phyloP scores from a whole-genome alignment of 192 early-diverging fungal species.

The Podila minutissima region DNA sequence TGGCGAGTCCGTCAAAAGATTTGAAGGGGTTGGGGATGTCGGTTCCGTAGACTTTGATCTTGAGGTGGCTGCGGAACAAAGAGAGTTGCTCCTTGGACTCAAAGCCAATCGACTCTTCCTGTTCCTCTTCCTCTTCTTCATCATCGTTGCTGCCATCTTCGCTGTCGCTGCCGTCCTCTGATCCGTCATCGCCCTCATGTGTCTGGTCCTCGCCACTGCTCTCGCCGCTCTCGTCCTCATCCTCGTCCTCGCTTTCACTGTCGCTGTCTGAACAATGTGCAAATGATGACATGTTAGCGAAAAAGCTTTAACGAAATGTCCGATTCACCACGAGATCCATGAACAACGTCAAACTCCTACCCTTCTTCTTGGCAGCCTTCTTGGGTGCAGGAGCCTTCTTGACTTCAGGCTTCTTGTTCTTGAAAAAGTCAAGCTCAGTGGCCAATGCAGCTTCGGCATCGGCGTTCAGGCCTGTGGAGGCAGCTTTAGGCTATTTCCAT shows the following conservation, averaged over 20 bases:
- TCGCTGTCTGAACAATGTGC: slow-evolving; percentile 2
- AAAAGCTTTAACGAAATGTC: not conserved
- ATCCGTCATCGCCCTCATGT: slow-evolving; percentile 36
- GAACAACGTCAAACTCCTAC: not conserved
- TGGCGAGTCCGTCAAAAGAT: slow-evolving; percentile 81
- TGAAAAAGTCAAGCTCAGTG: slow-evolving; percentile 46
- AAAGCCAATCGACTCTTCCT: slow-evolving; percentile 29
- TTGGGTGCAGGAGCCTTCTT: slow-evolving; percentile 24
- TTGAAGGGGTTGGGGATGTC: slow-evolving; percentile 89
- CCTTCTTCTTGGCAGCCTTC: slow-evolving; percentile 23
- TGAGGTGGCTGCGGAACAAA: slow-evolving; percentile 78
- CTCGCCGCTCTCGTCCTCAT: slow-evolving; percentile 33
- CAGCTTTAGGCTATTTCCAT: slow-evolving; percentile 28
- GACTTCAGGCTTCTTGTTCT: slow-evolving; percentile 27
- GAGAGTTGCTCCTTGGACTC: slow-evolving; percentile 52
- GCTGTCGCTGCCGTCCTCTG: slow-evolving; percentile 15
- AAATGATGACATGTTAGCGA: not conserved
- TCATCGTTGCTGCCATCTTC: slow-evolving; percentile 10
- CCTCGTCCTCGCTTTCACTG: slow-evolving; percentile 13
- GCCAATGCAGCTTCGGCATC: slow-evolving; percentile 32
- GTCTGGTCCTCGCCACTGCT: slow-evolving; percentile 31
- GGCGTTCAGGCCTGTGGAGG: slow-evolving; percentile 28
- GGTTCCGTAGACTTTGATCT: slow-evolving; percentile 86
- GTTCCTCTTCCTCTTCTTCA: slow-evolving; percentile 22
- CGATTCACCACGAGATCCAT: no score